Conservation (phyloP, 345 rosid genomes). For the Stellera chamaejasme region DNA sequence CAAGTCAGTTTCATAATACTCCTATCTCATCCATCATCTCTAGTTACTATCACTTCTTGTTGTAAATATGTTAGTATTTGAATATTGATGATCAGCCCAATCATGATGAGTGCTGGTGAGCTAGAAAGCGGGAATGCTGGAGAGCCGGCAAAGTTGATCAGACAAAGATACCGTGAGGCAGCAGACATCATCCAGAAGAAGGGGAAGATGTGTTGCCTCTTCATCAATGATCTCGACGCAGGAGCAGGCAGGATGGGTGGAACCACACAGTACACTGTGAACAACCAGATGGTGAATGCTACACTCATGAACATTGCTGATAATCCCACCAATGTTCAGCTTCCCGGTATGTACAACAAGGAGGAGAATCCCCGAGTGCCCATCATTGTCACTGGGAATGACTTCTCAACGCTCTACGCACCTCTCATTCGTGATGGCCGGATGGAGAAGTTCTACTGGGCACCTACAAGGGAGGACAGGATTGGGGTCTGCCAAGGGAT, state of each 20-base stretch:
- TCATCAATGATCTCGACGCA: conserved; percentile 97
- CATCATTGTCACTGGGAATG: conserved; percentile 92
- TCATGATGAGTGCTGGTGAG: conserved; percentile 99
- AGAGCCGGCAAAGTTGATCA: conserved; percentile 84
- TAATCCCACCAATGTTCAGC: conserved; percentile 87
- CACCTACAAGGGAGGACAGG: conserved; percentile 87
- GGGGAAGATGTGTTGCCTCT: conserved; percentile 92
- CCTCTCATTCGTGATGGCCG: conserved; percentile 99
- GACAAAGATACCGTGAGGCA: conserved; percentile 96
- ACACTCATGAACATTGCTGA: conserved; percentile 99
- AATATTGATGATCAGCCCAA: conserved; percentile 60
- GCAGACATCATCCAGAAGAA: conserved; percentile 73
- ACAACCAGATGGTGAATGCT: conserved; percentile 99
- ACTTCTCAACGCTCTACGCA: conserved; percentile 91
- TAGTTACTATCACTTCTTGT: not conserved
- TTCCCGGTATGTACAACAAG: conserved; percentile 98
- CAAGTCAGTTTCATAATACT: conserved; percentile 59
- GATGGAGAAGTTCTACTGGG: conserved; percentile 99
- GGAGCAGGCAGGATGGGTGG: conserved; percentile 96
- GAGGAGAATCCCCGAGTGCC: conserved; percentile 93
- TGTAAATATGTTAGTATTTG: no score
- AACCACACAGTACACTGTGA: conserved; percentile 91
- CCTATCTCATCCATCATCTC: not conserved
- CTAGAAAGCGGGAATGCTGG: conserved; percentile 95
- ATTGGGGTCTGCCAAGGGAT: conserved; percentile 88